phyloP scores from a whole-genome alignment of 2,329 filamentous ascomycete species.

The Eurotiales sp. region DNA sequence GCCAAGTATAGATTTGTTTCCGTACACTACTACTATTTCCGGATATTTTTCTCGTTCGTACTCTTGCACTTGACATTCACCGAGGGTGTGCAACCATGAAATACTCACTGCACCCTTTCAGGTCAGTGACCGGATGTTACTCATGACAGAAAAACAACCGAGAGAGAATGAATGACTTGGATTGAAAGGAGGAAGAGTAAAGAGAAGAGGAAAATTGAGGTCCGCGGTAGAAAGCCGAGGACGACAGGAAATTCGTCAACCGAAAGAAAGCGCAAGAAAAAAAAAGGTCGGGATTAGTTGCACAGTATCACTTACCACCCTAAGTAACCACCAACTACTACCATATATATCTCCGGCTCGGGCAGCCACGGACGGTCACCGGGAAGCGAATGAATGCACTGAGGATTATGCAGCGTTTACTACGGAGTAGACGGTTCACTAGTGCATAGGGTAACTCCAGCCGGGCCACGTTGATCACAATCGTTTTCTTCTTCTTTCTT shows the following conservation, averaged over 20 bases:
- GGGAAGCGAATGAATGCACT: background rate
- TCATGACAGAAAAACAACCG: background rate
- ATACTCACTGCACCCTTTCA: constrained; percentile 10
- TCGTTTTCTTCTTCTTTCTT: too few species aligned
- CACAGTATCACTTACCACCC: too few species aligned
- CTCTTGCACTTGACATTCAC: background rate
- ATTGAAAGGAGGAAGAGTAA: background rate
- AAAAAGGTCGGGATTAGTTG: too few species aligned
- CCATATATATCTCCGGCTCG: constrained; percentile 3
- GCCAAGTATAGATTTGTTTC: too few species aligned
- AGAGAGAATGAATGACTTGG: background rate
- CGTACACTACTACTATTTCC: too few species aligned
- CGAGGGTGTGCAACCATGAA: constrained; percentile 6
- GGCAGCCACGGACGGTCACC: constrained; percentile 10
- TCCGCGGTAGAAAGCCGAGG: background rate
- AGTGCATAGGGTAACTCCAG: too few species aligned
- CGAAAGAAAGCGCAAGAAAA: too few species aligned
- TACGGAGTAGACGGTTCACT: too few species aligned
- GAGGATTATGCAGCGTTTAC: background rate
- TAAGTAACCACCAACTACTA: too few species aligned
- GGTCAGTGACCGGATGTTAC: constrained; percentile 9
- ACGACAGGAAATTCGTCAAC: too few species aligned
- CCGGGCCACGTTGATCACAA: constrained; percentile 14
- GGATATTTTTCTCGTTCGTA: background rate
- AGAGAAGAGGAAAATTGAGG: background rate